Base-by-base conservation (phyloP, 495 filamentous ascomycete genomes). In the Thermothielavioides terrestris region DNA sequence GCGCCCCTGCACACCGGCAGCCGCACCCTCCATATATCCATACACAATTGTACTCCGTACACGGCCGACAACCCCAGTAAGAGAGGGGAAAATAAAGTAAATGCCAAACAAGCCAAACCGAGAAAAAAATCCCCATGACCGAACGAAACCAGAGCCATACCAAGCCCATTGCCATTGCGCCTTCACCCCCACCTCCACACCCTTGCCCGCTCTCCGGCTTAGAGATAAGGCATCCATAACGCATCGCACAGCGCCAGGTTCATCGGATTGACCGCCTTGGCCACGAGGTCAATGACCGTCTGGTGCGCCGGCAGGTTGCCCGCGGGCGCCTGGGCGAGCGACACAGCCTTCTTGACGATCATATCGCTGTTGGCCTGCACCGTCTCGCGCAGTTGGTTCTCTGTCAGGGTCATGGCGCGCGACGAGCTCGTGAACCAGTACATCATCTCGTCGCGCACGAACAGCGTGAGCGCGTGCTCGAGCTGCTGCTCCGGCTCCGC, bases 141-240 rank as follows among this genome's bases (percentile, higher is more conserved):
- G n/a, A n/a, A n/a, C n/a, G n/a, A n/a, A n/a, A n/a, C n/a, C n/a
- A n/a, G n/a, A 14, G 27, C 25, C 25, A 8, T n/a, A 11, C 1
- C 9, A 27, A 40, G 12, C 25, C 25, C 40, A 11, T 11, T 6
- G 30, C 15, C 25, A 35, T 14, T n/a, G 7, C 14, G 17, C 17
- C 9, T 36, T 9, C 40, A 17, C 17, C n/a, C 18, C 28, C 41
- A 32, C 7, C 14, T 23, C 6, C 6, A 26, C 26, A 43, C 27
- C 25, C 41, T 10, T 26, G n/a, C n/a, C 27, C 18, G 26, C 38
- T 17, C 11, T 11, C 26, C 42, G 15, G 8, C 44, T 58, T 77
- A 98, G 52, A 97, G 68, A 72, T 94, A 99, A 11, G 85, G 84
- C 94, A 97, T 97, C 89, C 92, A 99, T 56, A 97, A 75, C 54